Percentiles rank a stretch among this genome's conserved stretches.
These are phyloP conservation scores for Thamnidium elegans DNA, from an alignment of 192 early-diverging fungal species.

Conservation along the genomic window DNA sequence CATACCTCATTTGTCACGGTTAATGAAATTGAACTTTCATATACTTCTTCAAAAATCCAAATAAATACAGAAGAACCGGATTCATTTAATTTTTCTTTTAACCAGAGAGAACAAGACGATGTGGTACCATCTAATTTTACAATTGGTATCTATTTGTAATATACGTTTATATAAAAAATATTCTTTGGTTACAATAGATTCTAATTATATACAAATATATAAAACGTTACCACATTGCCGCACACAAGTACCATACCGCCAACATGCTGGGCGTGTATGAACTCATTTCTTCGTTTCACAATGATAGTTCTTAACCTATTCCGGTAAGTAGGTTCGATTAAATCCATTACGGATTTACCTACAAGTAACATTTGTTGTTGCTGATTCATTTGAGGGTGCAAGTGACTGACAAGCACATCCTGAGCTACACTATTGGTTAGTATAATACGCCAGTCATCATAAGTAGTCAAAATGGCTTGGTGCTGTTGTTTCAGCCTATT, in stretches of 20 bases:
- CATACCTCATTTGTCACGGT: conserved; percentile 18
- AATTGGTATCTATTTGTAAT: conserved; percentile 44
- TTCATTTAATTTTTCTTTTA: conserved; percentile 52
- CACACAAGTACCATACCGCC: conserved; percentile 31
- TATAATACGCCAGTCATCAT: conserved; percentile 25
- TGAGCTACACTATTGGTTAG: conserved; percentile 18
- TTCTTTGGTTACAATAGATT: not conserved
- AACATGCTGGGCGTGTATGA: conserved; percentile 19
- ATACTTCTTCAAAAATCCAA: conserved; percentile 66
- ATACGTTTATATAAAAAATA: conserved; percentile 42
- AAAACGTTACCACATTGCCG: conserved; percentile 30
- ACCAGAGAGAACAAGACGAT: conserved; percentile 58
- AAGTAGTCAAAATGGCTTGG: conserved; percentile 26
- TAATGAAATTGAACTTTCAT: conserved; percentile 33
- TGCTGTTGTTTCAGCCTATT: conserved; percentile 10
- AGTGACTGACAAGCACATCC: conserved; percentile 17
- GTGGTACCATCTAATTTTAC: conserved; percentile 49
- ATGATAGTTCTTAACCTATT: conserved; percentile 31
- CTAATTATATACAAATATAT: not conserved
- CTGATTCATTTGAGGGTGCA: conserved; percentile 39
- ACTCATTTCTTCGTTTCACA: conserved; percentile 21
- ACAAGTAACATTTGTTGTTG: not conserved
- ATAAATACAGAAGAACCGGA: conserved; percentile 48
- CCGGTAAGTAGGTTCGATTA: conserved; percentile 21
- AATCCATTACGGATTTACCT: conserved; percentile 18